Base-by-base conservation (phyloP, 2,329 filamentous ascomycete genomes). In the Venturia carpophila region DNA sequence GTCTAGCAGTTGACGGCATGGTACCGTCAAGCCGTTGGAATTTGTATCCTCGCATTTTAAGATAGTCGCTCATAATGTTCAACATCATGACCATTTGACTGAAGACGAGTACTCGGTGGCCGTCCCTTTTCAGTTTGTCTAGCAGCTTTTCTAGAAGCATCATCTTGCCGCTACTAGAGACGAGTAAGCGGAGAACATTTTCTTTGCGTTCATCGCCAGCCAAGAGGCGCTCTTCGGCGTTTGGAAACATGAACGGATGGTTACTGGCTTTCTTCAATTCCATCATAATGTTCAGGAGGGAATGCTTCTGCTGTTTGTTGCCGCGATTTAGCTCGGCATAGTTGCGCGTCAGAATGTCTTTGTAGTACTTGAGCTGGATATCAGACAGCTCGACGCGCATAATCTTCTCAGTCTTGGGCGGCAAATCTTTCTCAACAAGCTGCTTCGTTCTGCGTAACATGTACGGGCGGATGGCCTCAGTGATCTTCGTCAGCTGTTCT, bases 41-140 rank as follows among this genome's bases (percentile, higher is more conserved):
- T 66, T 94, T 87, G 76, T 97, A 95, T n/a, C 92, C 92, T 68
- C 94, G 89, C 64, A 94, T 84, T 63, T 91, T 90, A 69, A 97
- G 85, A 73, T 99, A 99, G 71, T 99, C 93, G 58, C 91, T 91
- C 1, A 99, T 82, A 64, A 99, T 94, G 72, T 99, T 92, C 27
- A 99, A 84, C 90, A 99, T 97, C 74, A 91, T 95, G 43, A 99
- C 95, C 94, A 99, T 99, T 74, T 99, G 94, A 75, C 93, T 97
- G 80, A 99, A 99, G 69, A 99, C 97, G 68, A 99, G 79, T 15
- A 99, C 95, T 64, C 94, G 90, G 76, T 99, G 94, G 60, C 91
- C 91, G 72, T 99, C 94, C 70, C 88, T 90, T 75, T 89, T 96
- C 69, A 99, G 79, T 77, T 99, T 99, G 6, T 89, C 89, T 13